phyloP scores from a whole-genome alignment of 139 green algal species.

The Closterium sp. region DNA sequence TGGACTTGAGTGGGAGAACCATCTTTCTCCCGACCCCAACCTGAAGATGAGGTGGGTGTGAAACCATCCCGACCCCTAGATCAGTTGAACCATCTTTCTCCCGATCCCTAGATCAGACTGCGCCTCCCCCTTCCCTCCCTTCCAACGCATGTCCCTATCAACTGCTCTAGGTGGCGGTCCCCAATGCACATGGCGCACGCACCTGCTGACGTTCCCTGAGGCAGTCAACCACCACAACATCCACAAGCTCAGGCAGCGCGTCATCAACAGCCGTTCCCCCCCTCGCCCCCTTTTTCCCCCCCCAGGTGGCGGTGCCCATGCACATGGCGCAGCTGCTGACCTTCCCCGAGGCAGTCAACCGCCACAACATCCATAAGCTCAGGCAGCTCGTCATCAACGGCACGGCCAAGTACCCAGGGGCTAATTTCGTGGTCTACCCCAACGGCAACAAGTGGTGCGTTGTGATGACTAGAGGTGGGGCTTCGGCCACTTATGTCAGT shows the following conservation, averaged over 20 bases:
- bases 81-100: neutral
- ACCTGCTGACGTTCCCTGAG: neutral
- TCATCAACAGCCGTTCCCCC: constrained; percentile 43
- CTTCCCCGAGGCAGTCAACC: constrained; percentile 85
- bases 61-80: no score
- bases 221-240: constrained; percentile 62
- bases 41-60: neutral
- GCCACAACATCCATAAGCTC: constrained; percentile 90
- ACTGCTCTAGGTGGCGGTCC: neutral
- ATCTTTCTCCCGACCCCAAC: neutral
- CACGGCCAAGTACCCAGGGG: constrained; percentile 72
- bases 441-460: constrained; percentile 63
- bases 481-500: neutral
- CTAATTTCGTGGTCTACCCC: constrained; percentile 83
- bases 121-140: no score
- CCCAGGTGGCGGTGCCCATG: constrained; percentile 82
- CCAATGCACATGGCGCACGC: neutral
- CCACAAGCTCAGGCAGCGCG: constrained; percentile 66
- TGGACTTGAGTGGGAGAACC: constrained; percentile 84
- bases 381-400: constrained; percentile 56
- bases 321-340: constrained; percentile 90
- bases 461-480: no score
- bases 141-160: neutral
- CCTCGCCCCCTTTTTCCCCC: neutral
- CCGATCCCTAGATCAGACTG: neutral